Evolutionary conservation across 768 basidiomycete genomes (phyloP).

Genomic region (Steccherinum ochraceum): DNA sequence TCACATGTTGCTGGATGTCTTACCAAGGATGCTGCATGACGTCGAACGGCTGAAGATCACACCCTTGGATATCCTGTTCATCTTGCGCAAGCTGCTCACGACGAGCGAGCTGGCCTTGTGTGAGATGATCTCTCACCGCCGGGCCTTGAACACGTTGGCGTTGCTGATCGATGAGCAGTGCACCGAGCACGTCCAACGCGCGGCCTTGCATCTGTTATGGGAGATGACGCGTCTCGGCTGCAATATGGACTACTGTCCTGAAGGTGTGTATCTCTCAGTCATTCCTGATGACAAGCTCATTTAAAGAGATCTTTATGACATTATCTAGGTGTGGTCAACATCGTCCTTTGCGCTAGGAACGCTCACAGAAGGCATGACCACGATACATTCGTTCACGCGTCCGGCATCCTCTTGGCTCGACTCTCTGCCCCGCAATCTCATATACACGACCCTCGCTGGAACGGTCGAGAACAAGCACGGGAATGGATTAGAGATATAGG

Average conservation of each 20-base stretch:
- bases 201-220: slow-evolving; percentile 1
- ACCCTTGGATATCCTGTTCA: background rate
- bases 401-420: background rate
- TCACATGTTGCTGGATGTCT: slow-evolving; percentile 1
- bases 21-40: slow-evolving; percentile 1
- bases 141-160: slow-evolving; percentile 1
- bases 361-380: background rate
- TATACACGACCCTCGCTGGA: slow-evolving; percentile 5
- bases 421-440: background rate
- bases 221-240: slow-evolving; percentile 3
- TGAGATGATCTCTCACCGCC: background rate
- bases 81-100: slow-evolving; percentile 1
- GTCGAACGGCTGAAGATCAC: background rate
- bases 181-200: background rate
- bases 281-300: background rate
- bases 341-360: background rate
- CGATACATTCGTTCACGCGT: background rate
- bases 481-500: background rate
- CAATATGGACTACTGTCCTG: slow-evolving; percentile 2
- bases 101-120: slow-evolving; percentile 1
- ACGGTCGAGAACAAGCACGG: background rate
- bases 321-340: background rate
- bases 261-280: background rate
- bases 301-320: too few relatives aligned
- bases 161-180: background rate